Evolutionary conservation across 176 grass and related monocot genomes (phyloP).

Genomic region (Oryza australiensis): DNA sequence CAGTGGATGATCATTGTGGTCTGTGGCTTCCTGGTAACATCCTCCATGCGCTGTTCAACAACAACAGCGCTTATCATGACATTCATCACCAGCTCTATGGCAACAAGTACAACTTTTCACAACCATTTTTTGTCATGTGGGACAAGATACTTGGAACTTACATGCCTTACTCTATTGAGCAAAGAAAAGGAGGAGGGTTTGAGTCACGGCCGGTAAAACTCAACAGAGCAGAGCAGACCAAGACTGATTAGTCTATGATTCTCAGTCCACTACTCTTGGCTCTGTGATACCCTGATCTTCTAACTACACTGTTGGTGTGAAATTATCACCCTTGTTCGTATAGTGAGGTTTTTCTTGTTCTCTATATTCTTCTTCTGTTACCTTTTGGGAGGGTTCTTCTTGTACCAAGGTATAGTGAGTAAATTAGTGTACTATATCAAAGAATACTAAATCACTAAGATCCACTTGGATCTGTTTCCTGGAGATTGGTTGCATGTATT

Average conservation of each 20-base stretch:
- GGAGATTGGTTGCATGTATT: conserved; percentile 22
- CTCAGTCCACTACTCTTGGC: conserved; percentile 1
- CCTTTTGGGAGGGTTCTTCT: conserved; percentile 19
- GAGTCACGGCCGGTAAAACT: conserved; percentile 61
- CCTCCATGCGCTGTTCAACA: conserved; percentile 62
- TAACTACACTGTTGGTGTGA: conserved; percentile 33
- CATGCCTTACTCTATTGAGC: conserved; percentile 65
- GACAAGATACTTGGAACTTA: conserved; percentile 77
- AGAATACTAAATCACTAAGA: conserved; percentile 28
- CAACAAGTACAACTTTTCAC: conserved; percentile 86
- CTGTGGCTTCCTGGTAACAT: conserved; percentile 80
- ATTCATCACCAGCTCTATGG: conserved; percentile 83
- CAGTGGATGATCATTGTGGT: conserved; percentile 82
- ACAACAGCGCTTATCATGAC: conserved; percentile 84
- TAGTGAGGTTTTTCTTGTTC: conserved; percentile 36
- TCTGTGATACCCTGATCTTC: conserved; percentile 19
- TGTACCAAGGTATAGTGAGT: conserved; percentile 51
- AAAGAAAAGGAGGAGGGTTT: conserved; percentile 59
- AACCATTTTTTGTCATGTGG: conserved; percentile 80
- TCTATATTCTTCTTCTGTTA: conserved; percentile 11
- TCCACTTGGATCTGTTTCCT: conserved; percentile 35
- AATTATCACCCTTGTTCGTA: conserved; percentile 30
- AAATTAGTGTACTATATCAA: conserved; percentile 53
- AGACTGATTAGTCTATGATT: conserved; percentile 45
- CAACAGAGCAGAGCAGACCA: conserved; percentile 14